phyloP scores from a whole-genome alignment of 495 filamentous ascomycete species.

The Penicillium desertorum region DNA sequence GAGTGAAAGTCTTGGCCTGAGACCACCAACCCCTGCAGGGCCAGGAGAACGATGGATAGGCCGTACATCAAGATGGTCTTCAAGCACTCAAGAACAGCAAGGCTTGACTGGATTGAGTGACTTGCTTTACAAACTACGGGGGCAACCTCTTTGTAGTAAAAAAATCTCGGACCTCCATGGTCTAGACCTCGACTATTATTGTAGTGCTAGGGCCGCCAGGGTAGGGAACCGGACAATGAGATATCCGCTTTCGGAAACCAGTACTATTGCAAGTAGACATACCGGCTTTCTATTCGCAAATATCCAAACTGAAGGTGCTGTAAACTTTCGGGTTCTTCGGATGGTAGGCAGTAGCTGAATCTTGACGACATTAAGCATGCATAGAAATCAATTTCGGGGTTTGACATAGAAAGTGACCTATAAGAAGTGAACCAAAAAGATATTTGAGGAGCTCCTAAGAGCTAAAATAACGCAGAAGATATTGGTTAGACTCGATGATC shows the following conservation, averaged over 20 bases:
- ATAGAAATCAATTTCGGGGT: neutral
- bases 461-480: neutral
- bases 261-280: conserved; percentile 1
- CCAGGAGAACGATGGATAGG: conserved; percentile 14
- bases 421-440: neutral
- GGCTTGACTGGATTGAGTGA: neutral
- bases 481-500: neutral
- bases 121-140: neutral
- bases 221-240: conserved; percentile 11
- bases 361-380: conserved; percentile 8
- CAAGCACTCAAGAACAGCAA: neutral
- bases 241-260: conserved; percentile 20
- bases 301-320: conserved; percentile 1
- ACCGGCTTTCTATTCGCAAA: neutral
- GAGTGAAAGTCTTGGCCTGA: conserved; percentile 26
- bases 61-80: conserved; percentile 20
- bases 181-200: conserved; percentile 20
- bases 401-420: neutral
- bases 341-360: neutral
- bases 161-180: conserved; percentile 5
- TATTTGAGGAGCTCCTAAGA: neutral
- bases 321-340: conserved; percentile 21
- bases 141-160: conserved; percentile 8
- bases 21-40: conserved; percentile 18
- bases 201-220: conserved; percentile 9